Evolutionary conservation across 139 green algal species (phyloP), one percentile per base, ranked within the genome.

Genomic region (Micractinium conductrix): DNA sequence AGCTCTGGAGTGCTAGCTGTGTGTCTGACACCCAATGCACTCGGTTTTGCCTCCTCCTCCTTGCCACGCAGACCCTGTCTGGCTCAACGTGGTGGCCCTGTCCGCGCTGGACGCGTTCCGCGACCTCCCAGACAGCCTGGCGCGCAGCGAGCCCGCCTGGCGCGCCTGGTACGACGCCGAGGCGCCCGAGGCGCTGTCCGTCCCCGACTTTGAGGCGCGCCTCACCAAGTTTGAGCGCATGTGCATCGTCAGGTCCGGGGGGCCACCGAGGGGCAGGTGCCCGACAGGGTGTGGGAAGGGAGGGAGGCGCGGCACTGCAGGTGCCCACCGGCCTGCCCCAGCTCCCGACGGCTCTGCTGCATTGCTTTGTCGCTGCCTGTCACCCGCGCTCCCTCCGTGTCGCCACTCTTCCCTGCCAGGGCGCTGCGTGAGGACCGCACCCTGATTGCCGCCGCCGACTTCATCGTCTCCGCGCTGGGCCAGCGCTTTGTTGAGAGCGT

Each of bases 381-480:
- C n/a, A n/a, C n/a, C n/a, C n/a, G n/a, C 4, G 9, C 38, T 48
- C 40, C 16, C 12, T 24, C 65, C n/a, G 1, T 72, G 62, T 5
- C 33, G 6, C n/a, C 33, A 2, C 30, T 79, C 37, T 33, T 37
- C 22, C 28, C 81, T 9, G 38, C 35, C 48, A 70, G 83, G 74
- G 93, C 95, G 35, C 96, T 98, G 88, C 91, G 96, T 35, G 94
- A 97, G 84, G 96, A 99, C 88, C 91, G 96, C 68, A 96, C 96
- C 1, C 91, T 98, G 70, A 92, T 98, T 40, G 94, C 95, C 2
- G 95, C 95, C 26, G 83, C 89, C 0, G 91, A 97, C 75, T 98
- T 95, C 91, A 96, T 99, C 69, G 83, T 89, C 6, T 94, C 97
- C 40, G 88, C 92, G 7, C 90, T 99, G 70, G 96, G 96, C 16